phyloP scores from a whole-genome alignment of 768 basidiomycete genomes.

The Tylopilus rubrobrunneus region DNA sequence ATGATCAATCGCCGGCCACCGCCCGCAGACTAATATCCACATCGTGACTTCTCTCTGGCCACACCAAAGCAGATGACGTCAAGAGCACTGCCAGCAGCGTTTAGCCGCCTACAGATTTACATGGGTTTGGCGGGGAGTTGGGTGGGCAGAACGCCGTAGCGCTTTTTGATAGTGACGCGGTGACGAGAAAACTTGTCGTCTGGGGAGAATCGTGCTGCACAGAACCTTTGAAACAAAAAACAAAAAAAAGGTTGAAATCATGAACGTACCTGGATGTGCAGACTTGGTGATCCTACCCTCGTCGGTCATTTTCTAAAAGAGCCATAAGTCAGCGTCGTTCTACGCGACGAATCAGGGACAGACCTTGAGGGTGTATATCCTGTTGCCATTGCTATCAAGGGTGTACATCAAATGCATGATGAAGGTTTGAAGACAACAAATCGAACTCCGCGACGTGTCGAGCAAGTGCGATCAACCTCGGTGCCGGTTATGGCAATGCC shows the following conservation, averaged over 20 bases:
- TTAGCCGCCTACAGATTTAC: conserved; percentile 40
- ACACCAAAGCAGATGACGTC: too few relatives aligned
- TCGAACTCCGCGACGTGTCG: too few relatives aligned
- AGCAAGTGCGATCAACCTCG: too few relatives aligned
- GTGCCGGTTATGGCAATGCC: background rate
- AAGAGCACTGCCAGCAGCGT: too few relatives aligned
- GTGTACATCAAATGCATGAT: conserved; percentile 98
- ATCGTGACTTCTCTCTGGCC: too few relatives aligned
- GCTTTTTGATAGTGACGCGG: conserved; percentile 94
- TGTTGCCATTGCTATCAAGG: conserved; percentile 67
- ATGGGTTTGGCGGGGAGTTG: conserved; percentile 87
- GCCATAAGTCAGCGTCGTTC: conserved; percentile 1
- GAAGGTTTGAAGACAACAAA: background rate
- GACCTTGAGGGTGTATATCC: conserved; percentile 92
- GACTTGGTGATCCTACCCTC: conserved; percentile 86
- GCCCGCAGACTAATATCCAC: too few relatives aligned
- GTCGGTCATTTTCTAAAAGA: conserved; percentile 74
- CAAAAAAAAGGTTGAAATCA: background rate
- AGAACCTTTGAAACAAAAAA: background rate
- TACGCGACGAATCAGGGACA: conserved; percentile 13
- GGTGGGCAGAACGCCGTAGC: conserved; percentile 83
- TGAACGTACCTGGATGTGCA: conserved; percentile 84
- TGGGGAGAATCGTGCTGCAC: conserved; percentile 90
- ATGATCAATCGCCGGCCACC: background rate
- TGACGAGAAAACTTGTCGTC: conserved; percentile 99